A percentile compares a stretch with the other conserved stretches of the same genome.
phyloP scores from a whole-genome alignment of 176 grass and related monocot genomes.

The barley (Hordeum vulgare) region MorexV3_pseudomolecules_assembly NC_058524.1:468405916-468406415 shows the following conservation, averaged over 20 bases:
- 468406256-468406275: constrained; percentile 25
- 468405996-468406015: constrained; percentile 18
- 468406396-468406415: too few species aligned
- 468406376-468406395: too few species aligned
- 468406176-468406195: constrained; percentile 12
- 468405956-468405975: background rate
- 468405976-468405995: constrained; percentile 2
- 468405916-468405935: constrained; percentile 34
- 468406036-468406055: constrained; percentile 29
- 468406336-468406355: too few species aligned
- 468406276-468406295: too few species aligned
- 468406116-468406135: constrained; percentile 59
- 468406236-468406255: constrained; percentile 32
- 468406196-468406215: background rate
- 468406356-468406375: too few species aligned
- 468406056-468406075: constrained; percentile 28
- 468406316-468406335: too few species aligned
- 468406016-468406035: constrained; percentile 27
- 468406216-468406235: background rate
- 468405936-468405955: background rate
- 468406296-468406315: too few species aligned
- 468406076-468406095: constrained; percentile 40
- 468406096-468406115: constrained; percentile 19
- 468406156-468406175: constrained; percentile 45
- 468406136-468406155: constrained; percentile 12